Base-by-base conservation (phyloP, 2,329 filamentous ascomycete species). In the Colletotrichum navitas region DNA sequence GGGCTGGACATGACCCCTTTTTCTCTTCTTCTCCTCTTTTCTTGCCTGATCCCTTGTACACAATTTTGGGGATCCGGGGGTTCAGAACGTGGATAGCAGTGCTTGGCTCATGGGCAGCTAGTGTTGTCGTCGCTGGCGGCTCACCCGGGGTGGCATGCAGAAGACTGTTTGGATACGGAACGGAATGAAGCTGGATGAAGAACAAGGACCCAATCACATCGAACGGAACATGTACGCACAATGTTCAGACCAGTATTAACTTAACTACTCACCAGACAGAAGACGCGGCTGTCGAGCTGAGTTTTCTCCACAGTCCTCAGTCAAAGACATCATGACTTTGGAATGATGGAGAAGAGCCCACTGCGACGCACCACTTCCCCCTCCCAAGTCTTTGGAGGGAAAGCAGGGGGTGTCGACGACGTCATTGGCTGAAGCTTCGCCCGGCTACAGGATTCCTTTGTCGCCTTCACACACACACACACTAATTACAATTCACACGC, bases 1-100 rank as follows among this genome's bases (percentile, higher is more conserved):
- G 86, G 86, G 45, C 81, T 81, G 47, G 84, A 84, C 82, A 85
- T 85, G 52, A 45, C 26, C 21, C 18, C 21, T 8, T 18, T 41
- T 41, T 41, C 8, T 45, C 8, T 3, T n/a, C n/a, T 12, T 18
- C 14, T 41, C 16, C 5, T 18, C 39, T 24, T n/a, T 12, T 47
- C 45, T 12, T 24, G 45, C 11, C 45, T 24, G 21, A 14, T 72
- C 7, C 43, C 11, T 5, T 43, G 45, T 3, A 55, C 26, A 21
- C 16, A 18, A 7, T 26, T 7, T 7, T 32, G 52, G 32, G 59
- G 59, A 47, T 61, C 18, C 2, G 59, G 51, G 18, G 45, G 54
- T 54, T 60, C 5, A 21, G 24, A 12, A 29, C 2, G 26, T 26
- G 26, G 26, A 8, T 32, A 2, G 26, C 5, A 7, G 26, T 11